Base-by-base conservation (phyloP, 164 flowering plant species). In the Sextonia rubra region DNA sequence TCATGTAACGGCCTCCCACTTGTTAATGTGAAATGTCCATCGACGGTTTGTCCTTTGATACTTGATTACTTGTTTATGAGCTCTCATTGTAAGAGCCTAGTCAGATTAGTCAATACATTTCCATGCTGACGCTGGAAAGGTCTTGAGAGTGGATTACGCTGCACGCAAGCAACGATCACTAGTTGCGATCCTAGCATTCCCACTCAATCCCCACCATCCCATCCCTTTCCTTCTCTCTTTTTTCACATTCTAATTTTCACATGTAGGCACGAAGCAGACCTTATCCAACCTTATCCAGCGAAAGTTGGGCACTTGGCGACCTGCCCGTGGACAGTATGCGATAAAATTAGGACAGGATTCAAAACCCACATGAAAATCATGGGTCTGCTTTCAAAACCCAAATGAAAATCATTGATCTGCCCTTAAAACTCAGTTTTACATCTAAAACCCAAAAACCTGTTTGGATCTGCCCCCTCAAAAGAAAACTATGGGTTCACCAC, bases 71-170 rank as follows among this genome's bases (percentile, higher is more conserved):
- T 55, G 56, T 29, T 58, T 60, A 15, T 47, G 12, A 69, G 64
- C 72, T 29, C 7, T 18, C 11, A 47, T 23, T 20, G 72, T 30
- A 32, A 26, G 7, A 69, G 7, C 23, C 37, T 3, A 55, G 64
- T 27, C 52, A n/a, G 60, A 37, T 55, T 20, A 69, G 27, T 69
- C 62, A 62, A 69, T 22, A 29, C 6, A 25, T 18, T 55, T 56
- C 63, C 64, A 3, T 30, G 56, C 25, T 29, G 48, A 69, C 56
- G 72, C 64, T 69, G 72, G n/a, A 69, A 69, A 69, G 72, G 62
- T 24, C 27, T 0, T 8, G 22, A 63, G 47, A 69, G 26, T 56
- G 47, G 47, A 62, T 69, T 8, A 29, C 47, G 30, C 48, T 26
- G 18, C 72, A 29, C 64, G 72, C 15, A 69, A 69, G 24, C 23